These are phyloP conservation scores for Manihot esculenta DNA, from an alignment of 441 rosid species.

Conservation along the genomic window DNA sequence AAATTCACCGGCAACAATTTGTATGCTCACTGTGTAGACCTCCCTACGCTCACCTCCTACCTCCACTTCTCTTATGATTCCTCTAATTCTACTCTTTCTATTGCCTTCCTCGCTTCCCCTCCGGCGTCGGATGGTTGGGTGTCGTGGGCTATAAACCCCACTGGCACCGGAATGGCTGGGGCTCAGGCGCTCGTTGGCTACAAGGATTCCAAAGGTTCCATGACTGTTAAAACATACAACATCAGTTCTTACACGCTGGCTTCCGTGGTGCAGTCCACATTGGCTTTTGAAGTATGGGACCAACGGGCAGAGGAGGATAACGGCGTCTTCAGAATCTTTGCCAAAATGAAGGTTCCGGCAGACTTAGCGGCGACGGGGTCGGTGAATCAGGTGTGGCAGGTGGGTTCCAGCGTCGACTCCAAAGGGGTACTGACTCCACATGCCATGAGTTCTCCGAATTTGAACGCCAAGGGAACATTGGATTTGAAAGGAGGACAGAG, in stretches of 20 bases:
- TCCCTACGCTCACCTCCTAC: constrained; percentile 49
- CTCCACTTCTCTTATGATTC: constrained; percentile 63
- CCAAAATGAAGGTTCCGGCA: constrained; percentile 54
- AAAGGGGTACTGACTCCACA: constrained; percentile 9
- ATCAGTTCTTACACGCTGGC: background rate
- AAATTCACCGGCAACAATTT: constrained; percentile 37
- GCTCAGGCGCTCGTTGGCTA: constrained; percentile 65
- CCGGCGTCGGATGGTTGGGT: constrained; percentile 55
- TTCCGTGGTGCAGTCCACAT: constrained; percentile 16
- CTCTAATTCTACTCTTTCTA: constrained; percentile 38
- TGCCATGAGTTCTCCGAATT: constrained; percentile 14
- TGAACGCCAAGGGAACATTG: constrained; percentile 27
- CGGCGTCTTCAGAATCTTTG: constrained; percentile 57
- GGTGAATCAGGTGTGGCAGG: constrained; percentile 47
- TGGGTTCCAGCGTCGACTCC: constrained; percentile 31
- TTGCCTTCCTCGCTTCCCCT: constrained; percentile 57
- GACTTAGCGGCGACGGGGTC: constrained; percentile 37
- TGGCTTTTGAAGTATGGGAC: constrained; percentile 50
- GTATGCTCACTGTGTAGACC: constrained; percentile 46
- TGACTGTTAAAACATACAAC: constrained; percentile 44
- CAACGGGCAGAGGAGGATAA: constrained; percentile 35
- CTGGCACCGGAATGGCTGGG: constrained; percentile 38
- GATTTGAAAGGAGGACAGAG: constrained; percentile 31
- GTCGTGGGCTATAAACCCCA: constrained; percentile 85
- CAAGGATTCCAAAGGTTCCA: constrained; percentile 38